Evolutionary conservation across 352 stramenopile species (phyloP).

Genomic region (Globisporangium paddicum): DNA sequence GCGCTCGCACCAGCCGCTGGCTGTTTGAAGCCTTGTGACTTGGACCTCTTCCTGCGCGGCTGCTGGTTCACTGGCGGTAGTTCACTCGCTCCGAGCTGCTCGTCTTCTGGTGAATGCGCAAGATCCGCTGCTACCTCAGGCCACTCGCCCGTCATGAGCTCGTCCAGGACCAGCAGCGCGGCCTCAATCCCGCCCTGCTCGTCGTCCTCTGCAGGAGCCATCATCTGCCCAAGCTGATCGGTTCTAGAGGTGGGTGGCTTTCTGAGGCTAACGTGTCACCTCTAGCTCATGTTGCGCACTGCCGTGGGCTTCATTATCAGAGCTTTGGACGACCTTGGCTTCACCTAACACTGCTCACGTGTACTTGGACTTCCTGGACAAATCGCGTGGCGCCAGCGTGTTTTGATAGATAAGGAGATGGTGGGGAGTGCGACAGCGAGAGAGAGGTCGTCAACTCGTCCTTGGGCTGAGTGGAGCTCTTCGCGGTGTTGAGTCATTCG

Average conservation of each 20-base stretch:
- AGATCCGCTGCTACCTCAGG: background rate
- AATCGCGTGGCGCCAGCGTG: constrained; percentile 11
- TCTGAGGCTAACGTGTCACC: background rate
- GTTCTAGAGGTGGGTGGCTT: too few relatives aligned
- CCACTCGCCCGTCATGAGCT: constrained; percentile 2
- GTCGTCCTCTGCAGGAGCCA: background rate
- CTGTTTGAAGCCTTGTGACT: background rate
- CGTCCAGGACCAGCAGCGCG: constrained; percentile 2
- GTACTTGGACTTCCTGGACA: background rate
- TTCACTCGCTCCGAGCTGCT: background rate
- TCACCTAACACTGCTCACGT: background rate
- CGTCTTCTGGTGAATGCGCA: background rate
- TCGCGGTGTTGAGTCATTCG: too few relatives aligned
- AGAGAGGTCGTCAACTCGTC: background rate
- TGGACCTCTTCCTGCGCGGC: background rate
- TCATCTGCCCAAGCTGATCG: background rate
- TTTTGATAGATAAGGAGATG: too few relatives aligned
- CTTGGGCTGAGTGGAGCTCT: too few relatives aligned
- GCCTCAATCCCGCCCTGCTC: background rate
- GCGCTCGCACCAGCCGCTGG: too few relatives aligned
- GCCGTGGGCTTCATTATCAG: background rate
- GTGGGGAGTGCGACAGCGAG: too few relatives aligned
- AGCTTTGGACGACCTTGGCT: background rate
- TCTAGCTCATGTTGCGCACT: background rate
- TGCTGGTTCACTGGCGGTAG: background rate